Evolutionary conservation across 2,329 filamentous ascomycete genomes (phyloP).

Genomic region (Colletotrichum euphorbiae): DNA sequence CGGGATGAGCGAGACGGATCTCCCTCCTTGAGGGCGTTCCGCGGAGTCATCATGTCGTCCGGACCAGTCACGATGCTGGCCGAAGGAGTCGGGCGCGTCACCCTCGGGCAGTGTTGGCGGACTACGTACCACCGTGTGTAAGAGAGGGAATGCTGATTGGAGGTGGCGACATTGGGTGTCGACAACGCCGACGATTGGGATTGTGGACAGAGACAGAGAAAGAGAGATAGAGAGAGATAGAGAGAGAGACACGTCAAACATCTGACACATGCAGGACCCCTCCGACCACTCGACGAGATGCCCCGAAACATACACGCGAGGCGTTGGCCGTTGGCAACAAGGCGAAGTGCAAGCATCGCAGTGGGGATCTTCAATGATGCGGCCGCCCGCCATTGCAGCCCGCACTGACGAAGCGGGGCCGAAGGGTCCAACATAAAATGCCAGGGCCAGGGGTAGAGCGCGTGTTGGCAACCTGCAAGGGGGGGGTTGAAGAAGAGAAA

Average conservation of each 20-base stretch:
- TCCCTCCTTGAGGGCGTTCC: slow-evolving; percentile 35
- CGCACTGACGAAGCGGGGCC: slow-evolving; percentile 24
- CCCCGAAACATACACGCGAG: background rate
- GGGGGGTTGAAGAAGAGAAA: slow-evolving; percentile 1
- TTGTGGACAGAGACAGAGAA: slow-evolving; percentile 11
- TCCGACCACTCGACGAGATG: slow-evolving; percentile 19
- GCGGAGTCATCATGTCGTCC: slow-evolving; percentile 13
- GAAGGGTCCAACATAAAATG: slow-evolving; percentile 29
- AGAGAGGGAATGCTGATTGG: slow-evolving; percentile 38
- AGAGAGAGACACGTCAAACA: slow-evolving; percentile 31
- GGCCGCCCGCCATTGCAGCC: slow-evolving; percentile 24
- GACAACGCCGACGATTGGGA: slow-evolving; percentile 4
- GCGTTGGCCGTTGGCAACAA: slow-evolving; percentile 16
- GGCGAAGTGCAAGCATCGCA: slow-evolving; percentile 3
- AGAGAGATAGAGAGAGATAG: no score
- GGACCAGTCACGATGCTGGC: slow-evolving; percentile 28
- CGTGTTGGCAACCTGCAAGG: slow-evolving; percentile 13
- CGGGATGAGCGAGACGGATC: slow-evolving; percentile 19
- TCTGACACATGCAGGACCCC: slow-evolving; percentile 26
- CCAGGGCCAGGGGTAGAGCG: slow-evolving; percentile 28
- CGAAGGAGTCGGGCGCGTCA: slow-evolving; percentile 29
- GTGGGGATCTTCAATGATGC: slow-evolving; percentile 26
- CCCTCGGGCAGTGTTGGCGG: slow-evolving; percentile 36
- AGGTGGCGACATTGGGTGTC: slow-evolving; percentile 26
- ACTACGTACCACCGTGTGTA: slow-evolving; percentile 40